Evolutionary conservation across 345 rosid species (phyloP), one percentile per base, ranked within the genome.

Genomic region (Nephelium lappaceum): DNA sequence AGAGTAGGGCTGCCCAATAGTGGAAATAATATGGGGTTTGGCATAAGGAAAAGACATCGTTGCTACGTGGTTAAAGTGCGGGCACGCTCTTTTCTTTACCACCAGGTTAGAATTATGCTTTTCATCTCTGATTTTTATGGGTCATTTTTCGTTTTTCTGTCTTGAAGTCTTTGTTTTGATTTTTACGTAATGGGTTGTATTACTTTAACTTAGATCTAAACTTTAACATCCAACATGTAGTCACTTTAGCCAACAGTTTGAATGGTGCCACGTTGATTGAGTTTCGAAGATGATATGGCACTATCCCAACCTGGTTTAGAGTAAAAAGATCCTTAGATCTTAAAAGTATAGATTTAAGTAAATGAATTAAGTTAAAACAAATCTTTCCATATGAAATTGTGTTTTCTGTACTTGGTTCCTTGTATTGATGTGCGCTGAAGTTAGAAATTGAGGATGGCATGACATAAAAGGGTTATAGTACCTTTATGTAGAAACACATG

Each of bases 41-140:
- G 99, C 45, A n/a, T 77, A 57, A 85, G 94, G 82, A 89, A 81
- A 83, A 81, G 76, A 45, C 98, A 93, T 79, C 85, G 84, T 43
- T 88, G 93, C 90, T 88, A 83, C 67, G 90, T 89, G 31, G 81
- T 95, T 73, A 93, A 89, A 77, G 93, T 97, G 31, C 91, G 97
- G 70, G 81, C 91, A 55, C 93, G 97, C 14, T 82, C 91, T 71
- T 93, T 95, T 87, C 97, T 93, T 67, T 95, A 93, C 79, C 98
- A 93, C 86, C 98, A 95, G 97, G 98, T 95, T 78, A 67, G 77
- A 21, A 42, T 64, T 62, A 24, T 57, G 45, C 31, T 27, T 66
- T 81, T 27, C 41, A 11, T 43, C 3, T 49, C 21, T 61, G 31
- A 11, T 65, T 31, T 60, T 61, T 6, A 49, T 24, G 8, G 27